Base-by-base conservation (phyloP, 768 basidiomycete genomes). In the Kwoniella heveanensis region DNA sequence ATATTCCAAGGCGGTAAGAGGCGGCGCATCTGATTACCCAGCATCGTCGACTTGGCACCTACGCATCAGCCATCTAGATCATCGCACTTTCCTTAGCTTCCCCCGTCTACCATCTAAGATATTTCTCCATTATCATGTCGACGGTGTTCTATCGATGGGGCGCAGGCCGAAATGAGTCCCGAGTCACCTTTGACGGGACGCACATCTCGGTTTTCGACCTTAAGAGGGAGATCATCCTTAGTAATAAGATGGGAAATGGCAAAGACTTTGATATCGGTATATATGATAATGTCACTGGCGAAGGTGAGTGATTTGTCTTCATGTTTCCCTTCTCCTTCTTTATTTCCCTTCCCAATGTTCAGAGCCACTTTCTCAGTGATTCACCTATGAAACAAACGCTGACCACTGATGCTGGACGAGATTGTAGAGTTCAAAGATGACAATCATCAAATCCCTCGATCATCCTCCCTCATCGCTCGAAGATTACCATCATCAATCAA, bases 91-190 rank as follows among this genome's bases (percentile, higher is more conserved):
- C n/a, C n/a, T n/a, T n/a, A n/a, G n/a, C n/a, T n/a, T n/a, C n/a
- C n/a, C n/a, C n/a, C n/a, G n/a, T n/a, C n/a, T n/a, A n/a, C n/a
- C n/a, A n/a, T n/a, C n/a, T n/a, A n/a, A n/a, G n/a, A n/a, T n/a
- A n/a, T n/a, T n/a, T n/a, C n/a, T n/a, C n/a, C n/a, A 24, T 51
- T 60, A 74, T 22, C 61, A 79, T 79, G 78, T 95, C 93, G 77
- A 92, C 91, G 82, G 92, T 97, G 79, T 96, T 92, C 83, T 97
- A 95, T 88, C 90, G 89, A 83, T 99, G 96, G 88, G 91, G 88
- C 80, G 92, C 92, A 70, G 89, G 91, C 80, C 91, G 86, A 83
- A 88, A 90, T 83, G 95, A 98, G 82, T 93, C 92, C 62, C 85
- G 92, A 78, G 88, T 99, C 80, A 88, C 91, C 57, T 97, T 99